Evolutionary conservation across 495 filamentous ascomycete species (phyloP).

Genomic region (Trypethelium eluteriae): DNA sequence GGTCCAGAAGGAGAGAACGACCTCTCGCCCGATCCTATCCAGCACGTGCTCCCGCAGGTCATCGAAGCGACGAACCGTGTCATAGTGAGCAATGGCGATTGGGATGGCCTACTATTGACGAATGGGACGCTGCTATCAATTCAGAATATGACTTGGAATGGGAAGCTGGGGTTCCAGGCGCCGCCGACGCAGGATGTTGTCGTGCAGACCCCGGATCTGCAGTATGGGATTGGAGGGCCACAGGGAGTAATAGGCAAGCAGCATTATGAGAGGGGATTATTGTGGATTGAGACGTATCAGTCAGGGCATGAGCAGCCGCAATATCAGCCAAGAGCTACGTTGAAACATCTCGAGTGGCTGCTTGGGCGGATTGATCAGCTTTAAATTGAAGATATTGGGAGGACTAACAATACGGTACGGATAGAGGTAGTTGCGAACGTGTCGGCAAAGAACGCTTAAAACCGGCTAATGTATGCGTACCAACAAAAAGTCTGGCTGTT

Average conservation of each 20-base stretch:
- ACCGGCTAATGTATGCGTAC: too few relatives aligned
- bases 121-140: constrained; percentile 29
- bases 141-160: constrained; percentile 32
- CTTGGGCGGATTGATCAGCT: constrained; percentile 31
- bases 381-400: neutral
- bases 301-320: constrained; percentile 32
- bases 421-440: too few relatives aligned
- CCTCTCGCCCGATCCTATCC: constrained; percentile 28
- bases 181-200: constrained; percentile 24
- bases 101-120: constrained; percentile 24
- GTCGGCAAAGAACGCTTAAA: too few relatives aligned
- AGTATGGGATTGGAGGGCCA: constrained; percentile 23
- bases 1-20: constrained; percentile 25
- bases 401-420: neutral
- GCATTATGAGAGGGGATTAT: constrained; percentile 33
- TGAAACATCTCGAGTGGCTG: constrained; percentile 52
- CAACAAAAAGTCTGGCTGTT: too few relatives aligned
- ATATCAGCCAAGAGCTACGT: constrained; percentile 37
- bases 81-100: constrained; percentile 26
- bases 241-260: constrained; percentile 35
- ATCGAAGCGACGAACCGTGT: constrained; percentile 32
- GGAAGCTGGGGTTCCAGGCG: constrained; percentile 49
- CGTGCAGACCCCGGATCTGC: constrained; percentile 23
- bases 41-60: constrained; percentile 28
- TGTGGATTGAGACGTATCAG: constrained; percentile 31